phyloP scores from a whole-genome alignment of 306 rosid genomes.

The Delonix regia region DNA sequence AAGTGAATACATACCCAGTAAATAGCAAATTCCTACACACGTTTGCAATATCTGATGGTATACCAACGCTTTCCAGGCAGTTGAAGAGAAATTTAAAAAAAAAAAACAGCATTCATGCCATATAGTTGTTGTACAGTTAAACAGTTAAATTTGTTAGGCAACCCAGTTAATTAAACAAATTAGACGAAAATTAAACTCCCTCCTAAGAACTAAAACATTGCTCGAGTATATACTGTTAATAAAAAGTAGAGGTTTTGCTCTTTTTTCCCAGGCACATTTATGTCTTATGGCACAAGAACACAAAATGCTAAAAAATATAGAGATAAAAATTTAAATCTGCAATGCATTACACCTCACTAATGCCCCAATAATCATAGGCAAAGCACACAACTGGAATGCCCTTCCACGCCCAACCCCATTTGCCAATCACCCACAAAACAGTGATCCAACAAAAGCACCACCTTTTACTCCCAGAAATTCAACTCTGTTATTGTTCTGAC shows the following conservation, averaged over 20 bases:
- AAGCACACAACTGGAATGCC: constrained; percentile 85
- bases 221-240: not conserved
- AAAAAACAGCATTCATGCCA: too few relatives aligned
- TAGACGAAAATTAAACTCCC: too few relatives aligned
- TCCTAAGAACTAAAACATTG: not conserved
- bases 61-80: too few relatives aligned
- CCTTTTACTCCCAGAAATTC: constrained; percentile 93
- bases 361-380: constrained; percentile 90
- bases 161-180: not conserved
- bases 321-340: not conserved
- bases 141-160: constrained; percentile 1
- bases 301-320: constrained; percentile 19
- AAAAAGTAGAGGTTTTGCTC: constrained; percentile 4
- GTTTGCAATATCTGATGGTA: too few relatives aligned
- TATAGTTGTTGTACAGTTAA: too few relatives aligned
- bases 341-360: constrained; percentile 61
- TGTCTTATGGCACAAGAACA: constrained; percentile 24
- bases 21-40: too few relatives aligned
- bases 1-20: too few relatives aligned
- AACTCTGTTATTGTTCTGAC: too few relatives aligned
- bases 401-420: constrained; percentile 88
- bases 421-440: constrained; percentile 75
- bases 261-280: not conserved
- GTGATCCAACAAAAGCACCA: constrained; percentile 83
- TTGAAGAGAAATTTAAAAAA: too few relatives aligned